phyloP scores from a whole-genome alignment of 1,284 basidiomycete species.

The Athelia psychrophila region DNA sequence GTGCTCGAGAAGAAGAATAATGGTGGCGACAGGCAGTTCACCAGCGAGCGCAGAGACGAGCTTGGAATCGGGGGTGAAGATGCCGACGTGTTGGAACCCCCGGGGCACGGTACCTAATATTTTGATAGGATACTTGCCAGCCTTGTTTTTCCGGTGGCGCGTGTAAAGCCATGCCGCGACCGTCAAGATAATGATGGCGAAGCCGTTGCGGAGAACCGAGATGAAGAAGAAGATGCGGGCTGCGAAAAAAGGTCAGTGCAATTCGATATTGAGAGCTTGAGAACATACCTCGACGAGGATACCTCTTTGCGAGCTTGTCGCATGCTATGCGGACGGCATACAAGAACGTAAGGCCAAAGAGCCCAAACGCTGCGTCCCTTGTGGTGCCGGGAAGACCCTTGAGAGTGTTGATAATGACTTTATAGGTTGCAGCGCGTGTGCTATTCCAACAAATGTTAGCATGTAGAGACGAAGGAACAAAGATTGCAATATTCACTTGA shows the following conservation, averaged over 20 bases:
- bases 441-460: conserved; percentile 33
- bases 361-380: conserved; percentile 89
- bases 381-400: conserved; percentile 74
- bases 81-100: conserved; percentile 78
- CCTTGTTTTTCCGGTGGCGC: conserved; percentile 52
- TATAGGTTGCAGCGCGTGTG: conserved; percentile 82
- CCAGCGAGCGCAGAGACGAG: conserved; percentile 73
- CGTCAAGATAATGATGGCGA: conserved; percentile 84
- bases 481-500: conserved; percentile 54
- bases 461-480: conserved; percentile 2
- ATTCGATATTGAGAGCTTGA: neutral
- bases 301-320: conserved; percentile 56
- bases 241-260: conserved; percentile 18
- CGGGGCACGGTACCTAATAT: conserved; percentile 84
- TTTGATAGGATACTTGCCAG: conserved; percentile 80
- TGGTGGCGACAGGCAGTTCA: conserved; percentile 89
- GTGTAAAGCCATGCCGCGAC: conserved; percentile 84
- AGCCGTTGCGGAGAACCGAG: conserved; percentile 81
- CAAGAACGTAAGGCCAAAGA: conserved; percentile 72
- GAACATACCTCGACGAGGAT: conserved; percentile 60
- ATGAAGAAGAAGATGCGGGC: conserved; percentile 89
- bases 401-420: conserved; percentile 89
- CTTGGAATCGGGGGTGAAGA: conserved; percentile 60
- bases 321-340: conserved; percentile 76
- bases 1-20: conserved; percentile 94